Evolutionary conservation across 495 filamentous ascomycete species (phyloP), one percentile per base, ranked within the genome.

Genomic region (Aspergillus carlsbadensis): DNA sequence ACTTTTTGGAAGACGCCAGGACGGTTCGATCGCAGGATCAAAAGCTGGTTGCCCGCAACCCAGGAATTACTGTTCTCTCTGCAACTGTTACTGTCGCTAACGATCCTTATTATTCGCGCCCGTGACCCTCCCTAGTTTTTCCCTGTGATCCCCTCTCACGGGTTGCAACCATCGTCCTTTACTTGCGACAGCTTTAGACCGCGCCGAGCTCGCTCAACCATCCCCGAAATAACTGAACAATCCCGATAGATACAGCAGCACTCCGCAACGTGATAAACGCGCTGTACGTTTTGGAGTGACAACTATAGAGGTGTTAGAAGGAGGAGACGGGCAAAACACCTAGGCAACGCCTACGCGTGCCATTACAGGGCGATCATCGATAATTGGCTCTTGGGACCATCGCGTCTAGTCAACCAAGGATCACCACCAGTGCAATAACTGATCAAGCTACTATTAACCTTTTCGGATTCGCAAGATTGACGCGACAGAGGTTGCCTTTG

Each of bases 11-110:
- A 50, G 58, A 55, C 41, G 58, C 18, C 42, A 57, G 47, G 55
- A 61, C 58, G 54, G 56, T 63, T 65, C 61, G 60, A 67, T 65
- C 61, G 59, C 54, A 64, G 56, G 54, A 59, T 52, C 62, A 65
- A 29, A n/a, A 58, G 54, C 60, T 59, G 59, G 43, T 43, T 56
- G 59, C 51, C 59, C 54, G 26, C 62, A 48, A 51, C 55, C 49
- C 52, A 61, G 51, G 47, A 59, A 67, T 64, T 64, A 58, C 47
- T 41, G 11, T 24, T 46, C 34, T n/a, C 13, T 10, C 35, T 48
- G 20, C 5, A 42, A 29, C 14, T 49, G 36, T 29, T 20, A 22
- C 44, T 55, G 48, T 61, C 53, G 57, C 58, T 43, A 31, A 35
- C 51, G 41, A 42, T 26, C 10, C 20, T 24, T 18, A 22, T 40